Base-by-base conservation (phyloP, 352 stramenopile genomes). In the Globisporangium nodosum region DNA sequence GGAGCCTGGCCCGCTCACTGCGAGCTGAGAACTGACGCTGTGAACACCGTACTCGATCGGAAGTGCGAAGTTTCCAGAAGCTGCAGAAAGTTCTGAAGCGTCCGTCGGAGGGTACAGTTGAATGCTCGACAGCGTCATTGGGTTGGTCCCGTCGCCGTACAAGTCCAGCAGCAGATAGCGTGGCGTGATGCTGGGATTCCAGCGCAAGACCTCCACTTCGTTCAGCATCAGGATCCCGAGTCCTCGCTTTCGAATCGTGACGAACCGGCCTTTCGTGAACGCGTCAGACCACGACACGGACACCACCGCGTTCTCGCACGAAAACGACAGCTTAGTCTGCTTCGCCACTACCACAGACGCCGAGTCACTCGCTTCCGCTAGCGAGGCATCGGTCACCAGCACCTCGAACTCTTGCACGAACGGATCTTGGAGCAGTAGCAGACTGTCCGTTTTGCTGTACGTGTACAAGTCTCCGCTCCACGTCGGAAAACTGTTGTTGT, bases 21-120 rank as follows among this genome's bases (percentile, higher is more conserved):
- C 49, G 1, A 65, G 42, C 52, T 90, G 76, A 0, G 82, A 90
- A 50, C 82, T 92, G 1, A 74, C 66, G 33, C 78, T 88, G 46
- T 90, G 74, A 24, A 92, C 80, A 8, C 59, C 69, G 55, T 84
- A 89, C 5, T 68, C n/a, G 8, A 92, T 62, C 0, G 75, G 69
- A 5, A 71, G 7, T 1, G 65, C 51, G n/a, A 70, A 70, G 3
- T 48, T 37, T 0, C 63, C 54, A 0, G 56, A 49, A 9, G 70
- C n/a, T 18, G 56, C 27, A n/a, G 43, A 31, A 3, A 65, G 31
- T 15, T 33, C 51, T 0, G 45, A 52, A 15, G 65, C 57, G 39
- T 76, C 69, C 3, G 69, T 74, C 11, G 77, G 71, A 21, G 77
- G 62, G 30, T 81, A 85, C 0, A 90, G 20, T 33, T 85, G 71